Conservation (phyloP, 495 filamentous ascomycete species). For the Talaromyces ruber region DNA sequence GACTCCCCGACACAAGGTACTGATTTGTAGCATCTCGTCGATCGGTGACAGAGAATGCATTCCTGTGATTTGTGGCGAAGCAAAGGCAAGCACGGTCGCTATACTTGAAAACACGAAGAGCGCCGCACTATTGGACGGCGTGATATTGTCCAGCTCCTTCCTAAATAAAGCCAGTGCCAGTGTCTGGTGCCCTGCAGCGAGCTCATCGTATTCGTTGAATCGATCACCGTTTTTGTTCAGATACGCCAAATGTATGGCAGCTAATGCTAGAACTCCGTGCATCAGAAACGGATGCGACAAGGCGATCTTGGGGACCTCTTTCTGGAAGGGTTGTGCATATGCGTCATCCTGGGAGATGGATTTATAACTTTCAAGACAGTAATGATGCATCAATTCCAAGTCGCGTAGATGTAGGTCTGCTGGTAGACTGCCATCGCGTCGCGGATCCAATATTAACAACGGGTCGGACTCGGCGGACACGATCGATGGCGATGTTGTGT, state of each 20-base stretch:
- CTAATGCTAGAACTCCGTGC: slow-evolving; percentile 37
- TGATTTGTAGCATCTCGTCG: slow-evolving; percentile 5
- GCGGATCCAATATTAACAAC: not conserved
- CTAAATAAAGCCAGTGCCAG: slow-evolving; percentile 37
- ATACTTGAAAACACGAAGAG: slow-evolving; percentile 44
- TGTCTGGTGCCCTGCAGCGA: slow-evolving; percentile 27
- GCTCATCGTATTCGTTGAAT: slow-evolving; percentile 6
- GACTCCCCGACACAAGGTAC: slow-evolving; percentile 8
- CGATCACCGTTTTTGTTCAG: slow-evolving; percentile 12
- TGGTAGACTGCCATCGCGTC: slow-evolving; percentile 2
- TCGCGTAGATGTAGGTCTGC: slow-evolving; percentile 14
- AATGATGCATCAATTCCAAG: slow-evolving; percentile 39
- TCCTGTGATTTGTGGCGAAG: slow-evolving; percentile 1
- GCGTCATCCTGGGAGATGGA: slow-evolving; percentile 23
- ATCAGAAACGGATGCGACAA: slow-evolving; percentile 34
- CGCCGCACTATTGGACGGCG: slow-evolving; percentile 38
- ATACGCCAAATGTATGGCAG: slow-evolving; percentile 36
- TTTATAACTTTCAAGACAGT: slow-evolving; percentile 35
- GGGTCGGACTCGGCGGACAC: slow-evolving; percentile 3
- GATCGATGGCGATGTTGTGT: not conserved
- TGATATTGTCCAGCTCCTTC: slow-evolving; percentile 35
- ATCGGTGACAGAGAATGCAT: slow-evolving; percentile 2
- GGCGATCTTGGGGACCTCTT: slow-evolving; percentile 35
- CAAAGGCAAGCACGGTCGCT: slow-evolving; percentile 25
- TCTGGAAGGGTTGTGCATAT: slow-evolving; percentile 29